Evolutionary conservation across 2,329 filamentous ascomycete genomes (phyloP).

Genomic region (Colletotrichum godetiae): DNA sequence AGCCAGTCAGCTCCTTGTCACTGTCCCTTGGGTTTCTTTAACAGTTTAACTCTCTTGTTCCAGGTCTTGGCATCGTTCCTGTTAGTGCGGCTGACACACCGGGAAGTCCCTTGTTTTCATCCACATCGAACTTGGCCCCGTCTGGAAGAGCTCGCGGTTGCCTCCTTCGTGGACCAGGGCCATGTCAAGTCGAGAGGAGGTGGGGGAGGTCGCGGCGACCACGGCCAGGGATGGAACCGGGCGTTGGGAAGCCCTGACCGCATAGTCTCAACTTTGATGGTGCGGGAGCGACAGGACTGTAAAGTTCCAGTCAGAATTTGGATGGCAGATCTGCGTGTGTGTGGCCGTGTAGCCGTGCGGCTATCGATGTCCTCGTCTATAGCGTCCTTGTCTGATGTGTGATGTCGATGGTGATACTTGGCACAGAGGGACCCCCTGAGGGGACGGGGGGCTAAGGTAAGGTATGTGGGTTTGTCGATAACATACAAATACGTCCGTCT

Average conservation of each 20-base stretch:
- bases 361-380: constrained; percentile 3
- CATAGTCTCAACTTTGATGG: constrained; percentile 21
- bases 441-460: not conserved
- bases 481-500: constrained; percentile 42
- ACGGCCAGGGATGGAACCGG: constrained; percentile 26
- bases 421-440: not conserved
- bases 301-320: constrained; percentile 24
- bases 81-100: constrained; percentile 18
- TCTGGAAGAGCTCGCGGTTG: constrained; percentile 1
- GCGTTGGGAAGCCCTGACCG: constrained; percentile 19
- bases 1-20: not conserved
- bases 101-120: constrained; percentile 16
- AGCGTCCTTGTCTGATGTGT: constrained; percentile 9
- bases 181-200: not conserved
- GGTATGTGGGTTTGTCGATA: not conserved
- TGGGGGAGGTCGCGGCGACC: constrained; percentile 11
- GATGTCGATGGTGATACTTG: constrained; percentile 33
- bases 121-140: constrained; percentile 10
- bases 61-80: constrained; percentile 21
- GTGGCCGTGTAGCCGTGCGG: constrained; percentile 18
- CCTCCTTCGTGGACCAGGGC: not conserved
- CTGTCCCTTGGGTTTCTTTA: constrained; percentile 1
- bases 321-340: constrained; percentile 25
- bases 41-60: not conserved
- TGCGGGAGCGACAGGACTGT: not conserved